Percentiles rank a stretch among this genome's conserved stretches.
Evolutionary conservation across 257 asterid species (phyloP).

Genomic region (Solanum etuberosum): DNA sequence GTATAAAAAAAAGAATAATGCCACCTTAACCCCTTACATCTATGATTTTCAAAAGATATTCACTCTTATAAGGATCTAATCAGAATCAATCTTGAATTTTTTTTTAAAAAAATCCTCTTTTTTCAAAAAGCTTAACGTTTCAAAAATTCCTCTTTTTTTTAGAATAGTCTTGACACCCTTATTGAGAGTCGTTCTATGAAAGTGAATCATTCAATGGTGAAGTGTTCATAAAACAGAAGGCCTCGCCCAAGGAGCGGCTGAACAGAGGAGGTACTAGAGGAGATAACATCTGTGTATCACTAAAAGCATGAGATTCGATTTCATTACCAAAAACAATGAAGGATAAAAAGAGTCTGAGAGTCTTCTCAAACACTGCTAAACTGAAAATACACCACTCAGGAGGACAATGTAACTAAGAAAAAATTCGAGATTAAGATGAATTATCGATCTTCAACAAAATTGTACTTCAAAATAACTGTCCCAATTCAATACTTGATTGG

Average conservation of each 20-base stretch:
- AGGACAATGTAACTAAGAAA: not conserved
- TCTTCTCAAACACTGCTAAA: not conserved
- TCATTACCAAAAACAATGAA: not conserved
- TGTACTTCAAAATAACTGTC: conserved; percentile 2
- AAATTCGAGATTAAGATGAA: not conserved
- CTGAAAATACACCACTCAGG: not conserved
- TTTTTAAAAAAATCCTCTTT: too few relatives aligned
- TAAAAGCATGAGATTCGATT: not conserved
- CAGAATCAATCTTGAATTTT: too few relatives aligned
- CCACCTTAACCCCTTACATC: not conserved
- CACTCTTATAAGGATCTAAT: not conserved
- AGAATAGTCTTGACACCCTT: not conserved
- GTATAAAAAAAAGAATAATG: not conserved
- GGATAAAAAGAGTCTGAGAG: not conserved
- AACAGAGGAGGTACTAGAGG: not conserved
- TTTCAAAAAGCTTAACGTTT: too few relatives aligned
- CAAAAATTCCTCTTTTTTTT: too few relatives aligned
- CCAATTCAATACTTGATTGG: conserved; percentile 49
- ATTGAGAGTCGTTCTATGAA: too few relatives aligned
- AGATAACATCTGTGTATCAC: not conserved
- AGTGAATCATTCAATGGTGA: too few relatives aligned
- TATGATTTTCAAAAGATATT: not conserved
- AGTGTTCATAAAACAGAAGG: too few relatives aligned
- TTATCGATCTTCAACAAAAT: conserved; percentile 18
- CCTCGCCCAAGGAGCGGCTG: not conserved